Conservation (phyloP, 2,329 filamentous ascomycete genomes). For the Hypocreales sp. region DNA sequence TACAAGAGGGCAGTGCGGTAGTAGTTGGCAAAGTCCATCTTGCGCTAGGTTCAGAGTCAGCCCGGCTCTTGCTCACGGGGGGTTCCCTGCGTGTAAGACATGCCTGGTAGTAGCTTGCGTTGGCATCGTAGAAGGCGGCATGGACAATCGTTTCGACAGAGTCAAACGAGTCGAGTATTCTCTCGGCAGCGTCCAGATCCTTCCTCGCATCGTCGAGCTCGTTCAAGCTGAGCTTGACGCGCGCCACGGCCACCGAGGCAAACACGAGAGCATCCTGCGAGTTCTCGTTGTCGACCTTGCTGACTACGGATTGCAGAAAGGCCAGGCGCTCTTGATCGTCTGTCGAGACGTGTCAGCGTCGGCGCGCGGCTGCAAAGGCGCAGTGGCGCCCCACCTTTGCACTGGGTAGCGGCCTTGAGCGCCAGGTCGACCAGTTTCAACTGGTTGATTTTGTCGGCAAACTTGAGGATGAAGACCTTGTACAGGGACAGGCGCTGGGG, state of each 20-base stretch:
- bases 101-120: constrained; percentile 84
- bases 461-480: constrained; percentile 88
- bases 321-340: constrained; percentile 74
- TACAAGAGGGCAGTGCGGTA: constrained; percentile 97
- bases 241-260: constrained; percentile 78
- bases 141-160: constrained; percentile 91
- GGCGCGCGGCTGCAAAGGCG: not conserved
- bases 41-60: constrained; percentile 25
- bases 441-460: constrained; percentile 98
- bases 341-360: constrained; percentile 20
- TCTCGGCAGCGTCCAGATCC: constrained; percentile 76
- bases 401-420: constrained; percentile 73
- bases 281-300: constrained; percentile 80
- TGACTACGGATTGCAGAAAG: constrained; percentile 71
- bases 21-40: constrained; percentile 88
- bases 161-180: constrained; percentile 81
- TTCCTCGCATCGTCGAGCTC: constrained; percentile 72
- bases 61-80: too few species aligned
- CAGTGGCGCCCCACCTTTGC: constrained; percentile 40
- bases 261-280: constrained; percentile 95
- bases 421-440: constrained; percentile 89
- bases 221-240: constrained; percentile 66
- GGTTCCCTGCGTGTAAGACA: too few species aligned
- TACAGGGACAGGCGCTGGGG: constrained; percentile 80
- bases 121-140: constrained; percentile 89